Conservation (phyloP, 164 flowering plant species). For the Berberis thunbergii region DNA sequence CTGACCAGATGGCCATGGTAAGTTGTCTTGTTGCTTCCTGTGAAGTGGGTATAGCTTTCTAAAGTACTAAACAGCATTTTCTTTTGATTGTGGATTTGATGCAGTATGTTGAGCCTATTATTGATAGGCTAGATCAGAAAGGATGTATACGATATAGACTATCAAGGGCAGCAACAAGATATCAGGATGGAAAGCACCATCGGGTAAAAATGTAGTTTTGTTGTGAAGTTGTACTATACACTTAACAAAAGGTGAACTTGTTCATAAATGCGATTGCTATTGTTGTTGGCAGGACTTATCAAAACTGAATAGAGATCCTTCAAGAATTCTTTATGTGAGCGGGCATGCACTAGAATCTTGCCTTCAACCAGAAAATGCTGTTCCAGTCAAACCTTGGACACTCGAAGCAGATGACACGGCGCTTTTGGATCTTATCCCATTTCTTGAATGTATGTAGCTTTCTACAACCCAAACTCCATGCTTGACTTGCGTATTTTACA, state of each 20-base stretch:
- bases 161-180: constrained; percentile 72
- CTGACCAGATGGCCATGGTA: constrained; percentile 78
- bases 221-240: too few species aligned
- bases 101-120: constrained; percentile 83
- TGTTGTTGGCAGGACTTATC: constrained; percentile 59
- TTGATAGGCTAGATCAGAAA: constrained; percentile 67
- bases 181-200: constrained; percentile 75
- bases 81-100: constrained; percentile 2
- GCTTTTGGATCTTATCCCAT: constrained; percentile 82
- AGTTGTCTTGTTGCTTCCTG: neutral
- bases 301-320: constrained; percentile 82
- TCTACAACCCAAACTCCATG: neutral
- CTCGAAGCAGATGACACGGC: constrained; percentile 64
- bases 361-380: constrained; percentile 81
- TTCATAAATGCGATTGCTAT: too few species aligned
- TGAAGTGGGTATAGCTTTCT: neutral
- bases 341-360: constrained; percentile 64
- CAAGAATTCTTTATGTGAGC: constrained; percentile 63
- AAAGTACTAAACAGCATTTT: neutral
- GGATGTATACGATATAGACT: constrained; percentile 57
- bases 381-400: constrained; percentile 70
- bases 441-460: constrained; percentile 70
- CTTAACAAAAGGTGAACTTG: neutral
- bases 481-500: neutral
- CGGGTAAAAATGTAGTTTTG: constrained; percentile 33